Conservation (phyloP, 108 stramenopile species). For the Cylindrotheca closterium region DNA sequence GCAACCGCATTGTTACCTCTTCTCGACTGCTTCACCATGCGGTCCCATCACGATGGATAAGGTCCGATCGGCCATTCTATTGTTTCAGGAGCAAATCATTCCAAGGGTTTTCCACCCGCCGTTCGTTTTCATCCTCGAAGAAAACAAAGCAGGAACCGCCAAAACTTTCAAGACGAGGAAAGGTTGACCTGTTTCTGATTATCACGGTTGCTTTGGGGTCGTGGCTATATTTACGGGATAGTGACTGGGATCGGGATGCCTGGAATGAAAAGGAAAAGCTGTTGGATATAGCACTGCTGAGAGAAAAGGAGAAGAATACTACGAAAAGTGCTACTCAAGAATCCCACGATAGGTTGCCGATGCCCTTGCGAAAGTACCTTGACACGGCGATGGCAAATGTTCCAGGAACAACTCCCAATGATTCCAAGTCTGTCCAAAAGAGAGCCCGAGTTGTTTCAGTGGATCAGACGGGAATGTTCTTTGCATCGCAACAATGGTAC, state of each 20-base stretch:
- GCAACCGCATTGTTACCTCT: no score
- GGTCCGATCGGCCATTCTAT: no score
- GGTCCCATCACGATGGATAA: no score
- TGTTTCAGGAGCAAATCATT: no score
- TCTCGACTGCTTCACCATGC: no score
- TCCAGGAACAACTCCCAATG: not conserved
- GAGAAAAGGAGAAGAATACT: not conserved
- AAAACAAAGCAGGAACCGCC: not conserved
- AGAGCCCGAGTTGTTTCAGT: not conserved
- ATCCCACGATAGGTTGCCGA: not conserved
- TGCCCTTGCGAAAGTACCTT: not conserved
- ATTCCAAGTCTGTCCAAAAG: not conserved
- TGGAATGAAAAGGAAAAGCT: not conserved
- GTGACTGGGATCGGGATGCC: not conserved
- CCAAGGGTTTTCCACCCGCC: no score
- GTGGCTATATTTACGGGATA: not conserved
- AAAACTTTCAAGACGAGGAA: not conserved
- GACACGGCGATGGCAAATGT: not conserved
- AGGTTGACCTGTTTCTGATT: not conserved
- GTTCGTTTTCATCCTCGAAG: not conserved
- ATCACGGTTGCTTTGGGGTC: not conserved
- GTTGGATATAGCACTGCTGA: no score
- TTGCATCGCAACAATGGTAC: not conserved
- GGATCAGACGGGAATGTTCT: not conserved
- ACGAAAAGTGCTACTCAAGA: not conserved